Percentiles rank a stretch among this genome's conserved stretches.
These are phyloP conservation scores for Aspergillus terreus DNA, from an alignment of 2,329 filamentous ascomycete genomes.

Conservation along the genomic window DNA sequence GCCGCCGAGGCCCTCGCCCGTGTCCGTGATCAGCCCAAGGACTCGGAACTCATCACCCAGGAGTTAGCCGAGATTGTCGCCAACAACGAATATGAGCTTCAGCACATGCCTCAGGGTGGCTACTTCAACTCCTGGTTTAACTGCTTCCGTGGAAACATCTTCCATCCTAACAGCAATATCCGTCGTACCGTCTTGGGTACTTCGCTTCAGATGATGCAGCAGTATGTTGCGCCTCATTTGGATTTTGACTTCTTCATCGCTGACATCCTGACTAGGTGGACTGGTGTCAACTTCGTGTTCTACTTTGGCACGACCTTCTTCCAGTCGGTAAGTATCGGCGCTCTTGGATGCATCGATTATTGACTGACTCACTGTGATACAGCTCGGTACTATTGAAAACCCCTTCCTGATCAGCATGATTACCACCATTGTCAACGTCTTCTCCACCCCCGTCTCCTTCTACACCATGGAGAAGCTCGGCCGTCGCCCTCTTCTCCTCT, in stretches of 20 bases:
- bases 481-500: conserved; percentile 74
- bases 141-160: conserved; percentile 57
- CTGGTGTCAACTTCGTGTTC: conserved; percentile 92
- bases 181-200: conserved; percentile 69
- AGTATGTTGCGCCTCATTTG: conserved; percentile 37
- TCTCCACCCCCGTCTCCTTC: conserved; percentile 82
- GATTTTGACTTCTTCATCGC: neutral
- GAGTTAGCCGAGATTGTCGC: conserved; percentile 83
- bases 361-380: neutral
- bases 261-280: conserved; percentile 42
- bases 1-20: conserved; percentile 62
- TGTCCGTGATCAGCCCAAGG: conserved; percentile 69
- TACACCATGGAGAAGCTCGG: conserved; percentile 79
- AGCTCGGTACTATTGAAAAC: conserved; percentile 72
- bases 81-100: conserved; percentile 81
- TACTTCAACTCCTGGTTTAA: conserved; percentile 67
- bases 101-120: conserved; percentile 60
- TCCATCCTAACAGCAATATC: conserved; percentile 52
- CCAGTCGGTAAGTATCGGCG: conserved; percentile 36
- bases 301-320: conserved; percentile 85
- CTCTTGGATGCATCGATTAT: neutral
- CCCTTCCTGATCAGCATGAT: conserved; percentile 79
- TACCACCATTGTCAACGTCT: conserved; percentile 84
- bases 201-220: conserved; percentile 76
- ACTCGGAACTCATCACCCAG: conserved; percentile 70